phyloP scores from a whole-genome alignment of 805 yeast genomes.

The Brettanomyces sp. region DNA sequence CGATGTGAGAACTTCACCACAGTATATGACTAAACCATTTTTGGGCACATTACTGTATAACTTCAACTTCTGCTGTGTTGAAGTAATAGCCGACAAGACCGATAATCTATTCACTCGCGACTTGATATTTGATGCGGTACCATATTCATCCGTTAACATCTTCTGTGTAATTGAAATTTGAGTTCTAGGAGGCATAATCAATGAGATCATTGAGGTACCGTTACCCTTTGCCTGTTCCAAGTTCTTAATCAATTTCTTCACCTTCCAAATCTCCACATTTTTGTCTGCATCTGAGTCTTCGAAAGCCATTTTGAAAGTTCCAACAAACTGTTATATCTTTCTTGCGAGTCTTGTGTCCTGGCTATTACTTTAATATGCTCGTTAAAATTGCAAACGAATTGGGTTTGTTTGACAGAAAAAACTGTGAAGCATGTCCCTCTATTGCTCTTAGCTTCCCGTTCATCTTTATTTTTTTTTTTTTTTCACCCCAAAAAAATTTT shows the following conservation, averaged over 20 bases:
- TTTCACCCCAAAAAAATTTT: too few relatives aligned
- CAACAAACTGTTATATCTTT: too few relatives aligned
- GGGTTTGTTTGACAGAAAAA: too few relatives aligned
- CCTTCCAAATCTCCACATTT: conserved; percentile 98
- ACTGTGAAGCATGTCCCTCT: too few relatives aligned
- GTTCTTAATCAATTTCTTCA: conserved; percentile 85
- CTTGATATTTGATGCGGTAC: conserved; percentile 96
- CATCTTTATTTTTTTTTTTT: too few relatives aligned
- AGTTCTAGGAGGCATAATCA: conserved; percentile 91
- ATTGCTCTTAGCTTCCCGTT: too few relatives aligned
- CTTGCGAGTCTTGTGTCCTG: too few relatives aligned
- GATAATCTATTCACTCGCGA: conserved; percentile 95
- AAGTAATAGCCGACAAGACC: conserved; percentile 92
- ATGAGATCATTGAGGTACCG: conserved; percentile 98
- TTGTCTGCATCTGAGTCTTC: conserved; percentile 81
- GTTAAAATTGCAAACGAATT: too few relatives aligned
- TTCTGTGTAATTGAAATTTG: conserved; percentile 83
- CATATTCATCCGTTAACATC: conserved; percentile 96
- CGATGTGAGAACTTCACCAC: conserved; percentile 96
- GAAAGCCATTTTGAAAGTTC: conserved; percentile 1
- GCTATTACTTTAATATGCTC: too few relatives aligned
- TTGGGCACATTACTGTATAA: conserved; percentile 83
- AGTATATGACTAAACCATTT: conserved; percentile 90
- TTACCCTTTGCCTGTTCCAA: conserved; percentile 92
- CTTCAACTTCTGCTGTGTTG: conserved; percentile 94